A percentile compares a stretch with the other conserved stretches of the same genome.
phyloP scores from a whole-genome alignment of 225 moss, liverwort and hornwort species.

The Marchantia paleacea region DNA sequence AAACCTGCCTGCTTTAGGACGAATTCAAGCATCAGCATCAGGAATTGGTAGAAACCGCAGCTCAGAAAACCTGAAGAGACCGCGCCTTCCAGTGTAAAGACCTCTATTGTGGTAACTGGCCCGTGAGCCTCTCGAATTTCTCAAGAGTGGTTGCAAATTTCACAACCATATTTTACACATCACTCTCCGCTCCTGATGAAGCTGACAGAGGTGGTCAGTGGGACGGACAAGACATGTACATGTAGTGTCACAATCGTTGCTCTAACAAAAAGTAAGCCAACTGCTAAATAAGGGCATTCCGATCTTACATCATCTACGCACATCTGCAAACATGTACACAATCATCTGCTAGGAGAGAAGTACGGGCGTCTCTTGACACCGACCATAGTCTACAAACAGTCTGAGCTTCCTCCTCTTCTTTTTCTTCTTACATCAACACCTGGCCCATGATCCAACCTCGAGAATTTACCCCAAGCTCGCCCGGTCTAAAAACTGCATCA shows the following conservation, averaged over 20 bases:
- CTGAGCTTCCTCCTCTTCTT: background rate
- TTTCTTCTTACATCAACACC: background rate
- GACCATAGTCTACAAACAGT: background rate
- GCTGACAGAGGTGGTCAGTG: background rate
- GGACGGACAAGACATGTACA: background rate
- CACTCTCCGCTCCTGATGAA: background rate
- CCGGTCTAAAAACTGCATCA: background rate
- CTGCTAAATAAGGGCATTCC: background rate
- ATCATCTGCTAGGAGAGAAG: background rate
- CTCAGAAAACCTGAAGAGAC: too few species aligned
- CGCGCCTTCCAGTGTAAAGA: too few species aligned
- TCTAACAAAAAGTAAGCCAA: background rate
- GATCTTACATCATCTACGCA: background rate
- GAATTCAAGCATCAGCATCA: too few species aligned
- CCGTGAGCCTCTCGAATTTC: background rate
- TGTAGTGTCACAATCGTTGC: conserved; percentile 1
- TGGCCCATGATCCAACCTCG: background rate
- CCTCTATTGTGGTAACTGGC: background rate
- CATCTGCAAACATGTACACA: background rate
- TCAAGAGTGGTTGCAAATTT: background rate
- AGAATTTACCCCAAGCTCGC: background rate
- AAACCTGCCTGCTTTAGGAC: too few species aligned
- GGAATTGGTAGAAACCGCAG: too few species aligned
- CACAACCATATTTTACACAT: conserved; percentile 2
- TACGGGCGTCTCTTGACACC: background rate